Evolutionary conservation across 1,139 yeast species (phyloP).

Genomic region (Blastobotrys petasosporus): DNA sequence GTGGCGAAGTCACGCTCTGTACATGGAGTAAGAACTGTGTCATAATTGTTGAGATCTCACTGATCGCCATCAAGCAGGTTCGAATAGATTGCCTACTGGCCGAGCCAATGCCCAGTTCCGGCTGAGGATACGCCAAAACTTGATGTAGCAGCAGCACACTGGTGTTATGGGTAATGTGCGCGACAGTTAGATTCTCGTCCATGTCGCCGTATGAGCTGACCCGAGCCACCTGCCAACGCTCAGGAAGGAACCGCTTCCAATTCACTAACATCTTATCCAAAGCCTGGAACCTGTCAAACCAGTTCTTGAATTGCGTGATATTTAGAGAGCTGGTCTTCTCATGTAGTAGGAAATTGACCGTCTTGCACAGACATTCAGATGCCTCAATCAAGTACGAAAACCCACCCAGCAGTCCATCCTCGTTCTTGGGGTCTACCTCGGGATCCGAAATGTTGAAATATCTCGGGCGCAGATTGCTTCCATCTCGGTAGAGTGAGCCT

Average conservation of each 20-base stretch:
- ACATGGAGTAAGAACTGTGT: constrained; percentile 14
- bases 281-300: constrained; percentile 17
- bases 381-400: constrained; percentile 24
- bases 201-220: not conserved
- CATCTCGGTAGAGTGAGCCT: constrained; percentile 16
- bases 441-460: constrained; percentile 18
- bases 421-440: constrained; percentile 7
- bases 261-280: constrained; percentile 19
- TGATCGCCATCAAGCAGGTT: constrained; percentile 20
- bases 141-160: constrained; percentile 25
- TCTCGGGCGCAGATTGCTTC: constrained; percentile 14
- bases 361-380: constrained; percentile 19
- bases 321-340: constrained; percentile 12
- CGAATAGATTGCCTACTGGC: constrained; percentile 12
- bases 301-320: constrained; percentile 12
- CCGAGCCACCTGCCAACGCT: constrained; percentile 11
- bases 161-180: constrained; percentile 26
- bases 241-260: constrained; percentile 18
- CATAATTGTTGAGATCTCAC: constrained; percentile 20
- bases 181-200: constrained; percentile 24
- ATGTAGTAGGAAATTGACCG: constrained; percentile 16
- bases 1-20: constrained; percentile 17
- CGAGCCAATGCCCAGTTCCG: constrained; percentile 10
- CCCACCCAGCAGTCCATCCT: constrained; percentile 21
- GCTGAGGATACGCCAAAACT: constrained; percentile 20